phyloP scores from a whole-genome alignment of 768 basidiomycete genomes.

The Mycena crocata region DNA sequence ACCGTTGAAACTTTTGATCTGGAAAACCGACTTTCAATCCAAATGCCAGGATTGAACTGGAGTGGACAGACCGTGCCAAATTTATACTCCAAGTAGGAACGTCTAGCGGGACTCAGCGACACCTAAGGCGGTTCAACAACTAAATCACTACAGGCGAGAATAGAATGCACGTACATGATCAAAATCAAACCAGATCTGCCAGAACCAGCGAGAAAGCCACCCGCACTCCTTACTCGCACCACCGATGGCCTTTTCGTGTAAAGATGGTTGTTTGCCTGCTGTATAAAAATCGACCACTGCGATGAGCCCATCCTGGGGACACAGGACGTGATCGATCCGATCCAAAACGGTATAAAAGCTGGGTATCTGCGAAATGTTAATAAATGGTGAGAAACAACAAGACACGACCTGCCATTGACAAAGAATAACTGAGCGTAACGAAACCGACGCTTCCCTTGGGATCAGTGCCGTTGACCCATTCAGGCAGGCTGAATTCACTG shows the following conservation, averaged over 20 bases:
- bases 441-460: slow-evolving; percentile 67
- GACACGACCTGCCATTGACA: slow-evolving; percentile 59
- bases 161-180: slow-evolving; percentile 51
- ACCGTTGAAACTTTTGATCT: slow-evolving; percentile 77
- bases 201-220: slow-evolving; percentile 81
- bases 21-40: neutral
- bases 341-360: slow-evolving; percentile 76
- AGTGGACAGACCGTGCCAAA: slow-evolving; percentile 68
- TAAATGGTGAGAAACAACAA: neutral
- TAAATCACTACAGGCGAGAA: slow-evolving; percentile 34
- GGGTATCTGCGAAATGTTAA: slow-evolving; percentile 56
- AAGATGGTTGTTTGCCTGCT: slow-evolving; percentile 63
- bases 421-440: slow-evolving; percentile 66
- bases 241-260: slow-evolving; percentile 72
- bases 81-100: slow-evolving; percentile 82
- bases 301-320: slow-evolving; percentile 63
- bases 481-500: slow-evolving; percentile 71
- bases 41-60: slow-evolving; percentile 3
- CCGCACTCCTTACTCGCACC: slow-evolving; percentile 68
- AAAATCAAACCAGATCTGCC: slow-evolving; percentile 79
- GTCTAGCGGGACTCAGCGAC: slow-evolving; percentile 64
- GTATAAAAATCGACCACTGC: slow-evolving; percentile 71
- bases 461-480: slow-evolving; percentile 60
- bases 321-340: slow-evolving; percentile 72
- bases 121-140: slow-evolving; percentile 41